Conservation (phyloP, 2,329 filamentous ascomycete genomes). For the Apiospora malaysiana region DNA sequence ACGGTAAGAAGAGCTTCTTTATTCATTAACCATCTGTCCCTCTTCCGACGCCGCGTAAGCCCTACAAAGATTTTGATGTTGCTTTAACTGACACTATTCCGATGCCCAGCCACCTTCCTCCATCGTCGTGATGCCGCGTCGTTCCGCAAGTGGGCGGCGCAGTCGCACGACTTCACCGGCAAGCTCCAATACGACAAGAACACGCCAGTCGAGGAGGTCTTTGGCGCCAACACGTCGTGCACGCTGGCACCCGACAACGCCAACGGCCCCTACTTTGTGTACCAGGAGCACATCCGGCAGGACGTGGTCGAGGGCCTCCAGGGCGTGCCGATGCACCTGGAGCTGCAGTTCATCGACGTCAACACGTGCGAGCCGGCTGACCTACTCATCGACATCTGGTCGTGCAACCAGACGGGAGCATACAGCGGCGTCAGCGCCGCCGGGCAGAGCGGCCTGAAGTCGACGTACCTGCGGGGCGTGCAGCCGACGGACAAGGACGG, state of each 20-base stretch:
- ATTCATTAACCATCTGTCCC: background rate
- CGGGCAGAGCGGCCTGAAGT: slow-evolving; percentile 43
- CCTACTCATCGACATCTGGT: slow-evolving; percentile 51
- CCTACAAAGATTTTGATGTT: background rate
- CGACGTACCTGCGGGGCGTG: slow-evolving; percentile 55
- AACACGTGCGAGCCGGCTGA: slow-evolving; percentile 48
- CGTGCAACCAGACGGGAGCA: slow-evolving; percentile 51
- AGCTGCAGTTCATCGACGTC: slow-evolving; percentile 53
- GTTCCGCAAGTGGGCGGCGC: slow-evolving; percentile 44
- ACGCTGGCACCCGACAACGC: slow-evolving; percentile 49
- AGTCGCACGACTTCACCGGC: slow-evolving; percentile 46
- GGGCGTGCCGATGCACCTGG: slow-evolving; percentile 50
- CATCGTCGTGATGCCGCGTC: slow-evolving; percentile 44
- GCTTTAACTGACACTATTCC: background rate
- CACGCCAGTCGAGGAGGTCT: slow-evolving; percentile 40
- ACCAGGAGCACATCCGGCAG: slow-evolving; percentile 47
- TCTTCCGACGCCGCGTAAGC: background rate
- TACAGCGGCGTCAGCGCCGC: slow-evolving; percentile 45
- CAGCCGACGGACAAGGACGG: slow-evolving; percentile 52
- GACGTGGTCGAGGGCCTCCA: slow-evolving; percentile 46
- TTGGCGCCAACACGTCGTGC: slow-evolving; percentile 49
- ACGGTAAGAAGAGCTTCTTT: slow-evolving; percentile 28
- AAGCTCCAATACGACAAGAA: slow-evolving; percentile 39
- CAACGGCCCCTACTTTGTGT: slow-evolving; percentile 52
- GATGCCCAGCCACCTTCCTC: slow-evolving; percentile 16